Base-by-base conservation (phyloP, 1,284 basidiomycete species). In the Trichosporon asahii region DNA sequence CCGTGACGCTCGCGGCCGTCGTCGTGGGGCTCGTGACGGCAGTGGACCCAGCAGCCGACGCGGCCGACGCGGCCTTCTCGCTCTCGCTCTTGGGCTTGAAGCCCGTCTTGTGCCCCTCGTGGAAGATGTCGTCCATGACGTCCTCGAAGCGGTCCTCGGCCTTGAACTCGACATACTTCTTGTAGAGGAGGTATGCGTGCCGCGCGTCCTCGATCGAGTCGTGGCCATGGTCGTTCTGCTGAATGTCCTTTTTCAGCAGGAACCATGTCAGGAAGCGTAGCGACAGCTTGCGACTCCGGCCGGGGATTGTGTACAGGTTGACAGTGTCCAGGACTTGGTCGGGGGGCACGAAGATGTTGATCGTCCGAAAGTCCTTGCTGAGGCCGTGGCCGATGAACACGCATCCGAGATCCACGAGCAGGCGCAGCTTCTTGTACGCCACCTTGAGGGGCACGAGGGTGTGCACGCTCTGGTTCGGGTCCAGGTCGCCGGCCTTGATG, bases 281-380 rank as follows among this genome's bases (percentile, higher is more conserved):
- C 0, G 94, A 96, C 21, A 98, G 86, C 72, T 95, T 90, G 25
- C 96, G 89, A 74, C 94, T 91, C 33, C 94, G 90, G 35, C 88
- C 85, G 67, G 89, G 88, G 27, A 95, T 85, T 79, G 93, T 96
- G 83, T 95, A 99, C 25, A 98, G 86, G 81, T 96, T 93, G 69
- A 99, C 96, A 0, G 97, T 99, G 80, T 99, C 96, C 71, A 97
- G 91, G 64, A 99, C 95, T 82, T 97, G 95, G 3, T 91, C 89
- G 0, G 94, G 93, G 0, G 97, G 96, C 6, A 99, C 94, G 78
- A 91, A 95, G 65, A 99, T 94, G 82, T 99, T 99, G 85, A 99
- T 98, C 70, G 97, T 99, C 12, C 97, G 88, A 84, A 99, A 98
- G 83, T 99, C 97, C 81, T 98, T 98, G n/a, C 93, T 92, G n/a